A percentile compares a stretch with the other conserved stretches of the same genome.
phyloP scores from a whole-genome alignment of 2,329 filamentous ascomycete genomes.

The Plenodomus biglobosus region DNA sequence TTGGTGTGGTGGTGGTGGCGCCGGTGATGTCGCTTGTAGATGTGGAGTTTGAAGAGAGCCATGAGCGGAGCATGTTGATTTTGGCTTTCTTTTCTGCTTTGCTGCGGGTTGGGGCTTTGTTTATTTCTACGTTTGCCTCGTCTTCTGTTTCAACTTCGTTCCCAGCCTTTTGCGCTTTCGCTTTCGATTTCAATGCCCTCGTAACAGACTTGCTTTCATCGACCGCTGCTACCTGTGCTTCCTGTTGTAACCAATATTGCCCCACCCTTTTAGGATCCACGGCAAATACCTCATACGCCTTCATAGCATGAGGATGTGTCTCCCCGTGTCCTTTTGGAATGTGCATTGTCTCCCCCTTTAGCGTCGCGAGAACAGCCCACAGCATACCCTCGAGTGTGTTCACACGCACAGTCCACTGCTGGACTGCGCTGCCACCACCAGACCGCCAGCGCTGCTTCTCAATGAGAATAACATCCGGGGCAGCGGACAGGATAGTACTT shows the following conservation, averaged over 20 bases:
- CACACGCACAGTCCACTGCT: constrained; percentile 81
- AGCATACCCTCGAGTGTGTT: constrained; percentile 83
- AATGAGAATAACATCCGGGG: constrained; percentile 71
- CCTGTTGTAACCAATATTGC: constrained; percentile 38
- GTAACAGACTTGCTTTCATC: background rate
- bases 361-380: constrained; percentile 59
- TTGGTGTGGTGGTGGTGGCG: constrained; percentile 5
- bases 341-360: constrained; percentile 1
- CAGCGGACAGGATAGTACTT: constrained; percentile 52
- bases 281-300: constrained; percentile 21
- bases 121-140: constrained; percentile 30
- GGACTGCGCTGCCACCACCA: constrained; percentile 63
- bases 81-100: constrained; percentile 60
- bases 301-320: background rate
- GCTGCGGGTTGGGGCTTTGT: constrained; percentile 30
- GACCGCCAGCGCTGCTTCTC: constrained; percentile 67
- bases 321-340: background rate
- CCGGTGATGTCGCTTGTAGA: constrained; percentile 8
- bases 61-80: constrained; percentile 59
- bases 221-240: constrained; percentile 7
- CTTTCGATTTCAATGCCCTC: background rate
- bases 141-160: constrained; percentile 17
- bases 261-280: constrained; percentile 45
- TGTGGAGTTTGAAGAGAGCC: constrained; percentile 24
- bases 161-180: constrained; percentile 1